Percentiles rank a stretch among this genome's conserved stretches.
Conservation (phyloP, 345 rosid species). For the Raphanus raphanistrum region DNA sequence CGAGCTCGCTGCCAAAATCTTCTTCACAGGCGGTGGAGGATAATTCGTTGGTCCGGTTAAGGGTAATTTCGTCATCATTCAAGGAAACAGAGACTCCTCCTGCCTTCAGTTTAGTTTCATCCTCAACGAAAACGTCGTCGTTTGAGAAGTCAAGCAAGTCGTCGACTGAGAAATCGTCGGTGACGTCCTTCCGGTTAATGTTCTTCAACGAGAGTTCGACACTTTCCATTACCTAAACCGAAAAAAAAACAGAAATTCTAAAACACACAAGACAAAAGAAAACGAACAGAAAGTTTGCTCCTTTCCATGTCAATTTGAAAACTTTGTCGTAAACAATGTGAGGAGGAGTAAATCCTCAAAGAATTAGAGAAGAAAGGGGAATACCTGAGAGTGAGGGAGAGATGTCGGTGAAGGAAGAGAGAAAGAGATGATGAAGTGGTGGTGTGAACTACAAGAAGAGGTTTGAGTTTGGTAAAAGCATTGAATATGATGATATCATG, state of each 20-base stretch:
- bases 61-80: constrained; percentile 25
- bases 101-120: constrained; percentile 24
- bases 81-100: constrained; percentile 20
- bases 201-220: constrained; percentile 58
- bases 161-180: constrained; percentile 70
- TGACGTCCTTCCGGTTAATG: constrained; percentile 16
- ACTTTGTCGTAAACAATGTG: neutral
- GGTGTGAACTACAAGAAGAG: constrained; percentile 27
- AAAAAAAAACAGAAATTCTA: constrained; percentile 12
- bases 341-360: neutral
- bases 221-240: constrained; percentile 50
- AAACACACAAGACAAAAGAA: neutral
- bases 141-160: constrained; percentile 77
- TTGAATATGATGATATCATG: constrained; percentile 44
- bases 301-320: neutral
- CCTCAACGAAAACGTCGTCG: constrained; percentile 52
- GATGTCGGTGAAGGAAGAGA: constrained; percentile 32
- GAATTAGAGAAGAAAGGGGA: neutral
- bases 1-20: constrained; percentile 49
- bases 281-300: neutral
- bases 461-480: constrained; percentile 73
- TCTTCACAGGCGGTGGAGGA: constrained; percentile 35
- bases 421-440: constrained; percentile 19
- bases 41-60: constrained; percentile 23
- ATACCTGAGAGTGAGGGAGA: constrained; percentile 2